Base-by-base conservation (phyloP, 148 eudicot genomes). In the Chenopodium quinoa region DNA sequence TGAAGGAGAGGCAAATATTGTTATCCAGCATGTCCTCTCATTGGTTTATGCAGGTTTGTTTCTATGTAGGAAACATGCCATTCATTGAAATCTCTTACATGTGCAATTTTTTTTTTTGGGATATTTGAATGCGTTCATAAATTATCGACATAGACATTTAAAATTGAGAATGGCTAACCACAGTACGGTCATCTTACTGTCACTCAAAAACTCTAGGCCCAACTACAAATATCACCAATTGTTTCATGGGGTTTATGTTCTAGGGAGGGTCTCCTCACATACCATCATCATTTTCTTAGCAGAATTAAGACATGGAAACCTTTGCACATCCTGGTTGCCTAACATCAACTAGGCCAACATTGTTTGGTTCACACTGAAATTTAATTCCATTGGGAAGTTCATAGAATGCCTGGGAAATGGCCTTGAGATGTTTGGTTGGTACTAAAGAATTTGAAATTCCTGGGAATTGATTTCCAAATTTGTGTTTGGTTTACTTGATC, bases 1-100 rank as follows among this genome's bases (percentile, higher is more conserved):
- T 85, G 95, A 92, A 87, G 97, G 97, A 75, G 97, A 93, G 79
- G 95, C 95, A n/a, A 89, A 92, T 82, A 88, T 93, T 71, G 92
- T 89, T 75, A 89, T 92, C 83, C 90, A 88, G 78, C 97, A 93
- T 64, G 92, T 93, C 81, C 86, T 89, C 56, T 85, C 92, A 72
- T 83, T 93, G 87, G 86, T 93, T 80, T 89, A 90, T 86, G 85
- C 97, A 85, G 97, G 97, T 93, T 50, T 2, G 69, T 68, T 48
- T 40, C 54, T 67, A 11, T 68, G 5, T 34, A 4, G 31, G 23
- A 32, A 69, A 79, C 52, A 23, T 69, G 22, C 37, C 16, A 58
- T 75, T 52, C 31, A 73, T 46, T 75, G 69, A 40, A 63, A 77
- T 70, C 32, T 80, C 32, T 58, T 66, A 34, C 73, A 6, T 69